Evolutionary conservation across 331 rosid species (phyloP).

Genomic region (Arachis monticola): DNA sequence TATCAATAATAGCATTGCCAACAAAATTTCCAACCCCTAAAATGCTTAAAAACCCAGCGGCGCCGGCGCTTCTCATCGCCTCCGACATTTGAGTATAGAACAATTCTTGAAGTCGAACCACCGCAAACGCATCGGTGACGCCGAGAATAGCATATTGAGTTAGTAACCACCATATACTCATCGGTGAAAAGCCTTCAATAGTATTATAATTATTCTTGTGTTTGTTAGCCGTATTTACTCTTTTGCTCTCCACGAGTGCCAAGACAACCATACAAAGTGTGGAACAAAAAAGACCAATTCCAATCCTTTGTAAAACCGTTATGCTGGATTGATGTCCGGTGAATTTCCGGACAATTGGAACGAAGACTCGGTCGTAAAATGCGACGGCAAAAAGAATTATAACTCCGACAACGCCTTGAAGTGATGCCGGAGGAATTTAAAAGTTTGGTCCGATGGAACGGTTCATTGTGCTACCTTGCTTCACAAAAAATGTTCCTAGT

Average conservation of each 20-base stretch:
- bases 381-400: slow-evolving; percentile 14
- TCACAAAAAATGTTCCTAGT: slow-evolving; percentile 37
- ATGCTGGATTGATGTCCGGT: slow-evolving; percentile 39
- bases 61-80: slow-evolving; percentile 50
- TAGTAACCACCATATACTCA: slow-evolving; percentile 51
- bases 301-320: slow-evolving; percentile 44
- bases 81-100: slow-evolving; percentile 52
- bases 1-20: slow-evolving; percentile 23
- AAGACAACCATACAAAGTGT: slow-evolving; percentile 36
- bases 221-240: slow-evolving; percentile 25
- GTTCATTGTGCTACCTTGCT: slow-evolving; percentile 46
- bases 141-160: slow-evolving; percentile 45
- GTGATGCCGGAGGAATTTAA: slow-evolving; percentile 39
- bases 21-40: slow-evolving; percentile 39
- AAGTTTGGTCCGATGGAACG: slow-evolving; percentile 37
- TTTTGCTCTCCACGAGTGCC: slow-evolving; percentile 43
- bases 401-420: slow-evolving; percentile 33
- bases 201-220: background rate
- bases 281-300: slow-evolving; percentile 41
- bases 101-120: slow-evolving; percentile 48
- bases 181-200: slow-evolving; percentile 21
- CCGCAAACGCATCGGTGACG: slow-evolving; percentile 37
- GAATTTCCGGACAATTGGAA: slow-evolving; percentile 33
- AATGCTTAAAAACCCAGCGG: slow-evolving; percentile 45
- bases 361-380: slow-evolving; percentile 35